Evolutionary conservation across 192 early-diverging fungal species (phyloP), one percentile per base, ranked within the genome.

Genomic region (Coemansia sp.): DNA sequence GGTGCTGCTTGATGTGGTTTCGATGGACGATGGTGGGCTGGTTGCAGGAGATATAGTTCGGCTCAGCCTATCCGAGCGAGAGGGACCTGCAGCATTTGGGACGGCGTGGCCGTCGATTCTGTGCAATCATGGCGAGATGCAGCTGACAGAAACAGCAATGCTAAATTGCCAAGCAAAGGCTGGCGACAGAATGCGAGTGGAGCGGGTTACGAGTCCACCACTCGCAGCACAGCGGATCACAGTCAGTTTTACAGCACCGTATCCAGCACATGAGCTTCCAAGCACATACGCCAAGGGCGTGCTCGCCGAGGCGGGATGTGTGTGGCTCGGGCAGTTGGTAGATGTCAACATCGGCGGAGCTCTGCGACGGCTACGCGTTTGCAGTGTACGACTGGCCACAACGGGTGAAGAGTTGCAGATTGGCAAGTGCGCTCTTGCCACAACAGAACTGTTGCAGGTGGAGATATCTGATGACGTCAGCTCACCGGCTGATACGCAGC

Each of bases 21-120:
- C 29, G 7, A 78, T 79, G 76, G 67, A 62, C 12, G 7, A n/a
- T 1, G 48, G 57, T 4, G 68, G 65, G 1, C 39, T 73, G n/a
- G 50, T 53, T 12, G 70, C 76, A 4, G 76, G 76, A 2, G 71
- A 79, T 54, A 22, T 79, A 7, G 65, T 79, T 12, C 71, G 64
- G 19, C n/a, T 73, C 12, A 35, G 54, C 21, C 29, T 41, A 15
- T 14, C 47, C 1, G 23, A 27, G 6, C 9, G n/a, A 8, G 22
- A 53, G 15, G 32, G 55, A 0, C 24, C 38, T 1, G 43, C 32
- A 4, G 43, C 71, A 17, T 79, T 66, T 63, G 79, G 67, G 1
- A 67, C 59, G 1, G 79, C 67, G 3, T 82, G 79, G 79, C 79
- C 79, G 23, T 64, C 66, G 11, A 63, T 66, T 59, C 29, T 64